phyloP scores from a whole-genome alignment of 1,139 yeast species.

The Candida tropicalis region DNA sequence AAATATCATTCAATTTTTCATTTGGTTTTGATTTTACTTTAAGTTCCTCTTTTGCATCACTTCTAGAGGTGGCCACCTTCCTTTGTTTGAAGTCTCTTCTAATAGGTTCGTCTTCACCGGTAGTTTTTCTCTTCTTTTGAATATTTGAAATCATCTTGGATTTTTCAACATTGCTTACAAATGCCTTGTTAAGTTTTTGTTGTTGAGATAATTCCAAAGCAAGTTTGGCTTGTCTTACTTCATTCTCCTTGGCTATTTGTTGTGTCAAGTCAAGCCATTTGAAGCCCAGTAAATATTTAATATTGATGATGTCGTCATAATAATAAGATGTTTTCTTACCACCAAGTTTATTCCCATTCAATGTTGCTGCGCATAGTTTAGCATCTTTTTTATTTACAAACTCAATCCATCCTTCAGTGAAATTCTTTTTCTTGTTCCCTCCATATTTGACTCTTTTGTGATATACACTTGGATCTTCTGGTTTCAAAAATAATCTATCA shows the following conservation, averaged over 20 bases:
- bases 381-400: conserved; percentile 83
- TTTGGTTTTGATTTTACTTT: conserved; percentile 48
- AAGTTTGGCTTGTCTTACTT: conserved; percentile 82
- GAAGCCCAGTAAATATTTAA: conserved; percentile 86
- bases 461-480: conserved; percentile 72
- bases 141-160: conserved; percentile 80
- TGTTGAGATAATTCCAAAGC: conserved; percentile 90
- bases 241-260: conserved; percentile 90
- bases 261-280: conserved; percentile 96
- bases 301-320: conserved; percentile 90
- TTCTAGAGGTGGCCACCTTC: conserved; percentile 63
- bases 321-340: conserved; percentile 93
- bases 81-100: conserved; percentile 66
- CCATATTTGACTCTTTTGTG: conserved; percentile 78
- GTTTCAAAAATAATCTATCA: conserved; percentile 82
- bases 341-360: conserved; percentile 88
- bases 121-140: conserved; percentile 50
- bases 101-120: conserved; percentile 31
- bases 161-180: conserved; percentile 80
- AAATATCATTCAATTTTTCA: conserved; percentile 49
- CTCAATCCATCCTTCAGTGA: conserved; percentile 98
- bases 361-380: conserved; percentile 79
- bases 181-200: conserved; percentile 80
- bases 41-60: conserved; percentile 55
- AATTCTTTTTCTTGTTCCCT: conserved; percentile 90